Evolutionary conservation across 208 protist genomes (phyloP), one percentile per base, ranked within the genome.

Genomic region (Wallacemonas rigidus): DNA sequence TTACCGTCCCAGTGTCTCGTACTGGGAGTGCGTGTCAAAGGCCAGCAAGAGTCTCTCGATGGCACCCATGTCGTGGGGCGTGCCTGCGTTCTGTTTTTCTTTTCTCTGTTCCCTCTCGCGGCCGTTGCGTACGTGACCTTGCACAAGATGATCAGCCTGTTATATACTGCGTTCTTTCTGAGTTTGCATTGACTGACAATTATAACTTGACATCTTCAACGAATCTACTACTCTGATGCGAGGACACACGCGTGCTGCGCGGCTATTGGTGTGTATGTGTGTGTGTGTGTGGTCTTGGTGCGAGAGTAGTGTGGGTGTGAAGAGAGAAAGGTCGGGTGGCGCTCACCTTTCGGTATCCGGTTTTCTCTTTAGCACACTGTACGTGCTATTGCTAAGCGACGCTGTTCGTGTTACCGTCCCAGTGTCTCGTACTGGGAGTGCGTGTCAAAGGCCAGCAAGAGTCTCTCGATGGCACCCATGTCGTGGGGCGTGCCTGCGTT

Each of bases 361-460:
- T 26, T 26, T 26, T 26, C 26, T 26, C 26, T 26, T 26, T 26
- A 26, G 26, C 26, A 26, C 26, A 26, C 26, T 43, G 40, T 62
- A 62, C 36, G 26, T 50, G 45, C 12, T 53, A 17, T n/a, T 69
- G 57, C 36, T 74, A 40, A 64, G 1, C 3, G 43, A 74, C 76
- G 85, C 85, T 88, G 74, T 75, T 81, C 87, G 89, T 94, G 89
- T 94, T 94, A 92, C 89, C 86, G 79, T 58, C 64, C 48, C 71
- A 75, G 71, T 67, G 45, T 57, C 48, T 26, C 60, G 68, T 94
- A 65, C 81, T 74, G 82, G 78, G 78, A 74, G 40, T 77, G 78
- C 77, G 89, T 94, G 89, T 94, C 89, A 94, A 94, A 90, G 83
- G 79, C 55, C 61, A 85, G 84, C 87, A 58, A 92, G 87, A 92